Percentiles rank a stretch among this genome's conserved stretches.
Evolutionary conservation across 2,329 filamentous ascomycete species (phyloP).

Genomic region (Didymella segeticola): DNA sequence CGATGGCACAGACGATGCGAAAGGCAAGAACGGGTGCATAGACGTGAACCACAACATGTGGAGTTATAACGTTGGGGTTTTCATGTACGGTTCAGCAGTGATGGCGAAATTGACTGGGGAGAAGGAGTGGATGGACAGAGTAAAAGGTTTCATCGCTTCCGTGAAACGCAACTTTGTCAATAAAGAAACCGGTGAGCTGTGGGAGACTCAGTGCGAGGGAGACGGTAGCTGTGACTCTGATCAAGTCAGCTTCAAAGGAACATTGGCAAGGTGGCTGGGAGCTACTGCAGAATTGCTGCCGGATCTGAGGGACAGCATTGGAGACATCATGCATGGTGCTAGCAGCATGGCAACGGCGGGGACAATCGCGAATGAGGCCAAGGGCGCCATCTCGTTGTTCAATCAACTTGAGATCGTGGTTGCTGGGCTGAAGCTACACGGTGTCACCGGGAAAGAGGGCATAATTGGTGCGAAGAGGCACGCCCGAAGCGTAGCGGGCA

Average conservation of each 20-base stretch:
- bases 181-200: slow-evolving; percentile 35
- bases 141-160: slow-evolving; percentile 47
- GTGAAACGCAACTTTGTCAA: slow-evolving; percentile 33
- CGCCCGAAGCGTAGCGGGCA: not conserved
- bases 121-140: slow-evolving; percentile 27
- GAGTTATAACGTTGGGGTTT: slow-evolving; percentile 59
- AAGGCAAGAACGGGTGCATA: slow-evolving; percentile 52
- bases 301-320: slow-evolving; percentile 22
- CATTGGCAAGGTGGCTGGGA: slow-evolving; percentile 38
- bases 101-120: slow-evolving; percentile 31
- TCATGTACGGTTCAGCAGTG: slow-evolving; percentile 57
- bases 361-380: slow-evolving; percentile 12
- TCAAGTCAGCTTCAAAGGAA: slow-evolving; percentile 71
- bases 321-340: slow-evolving; percentile 19
- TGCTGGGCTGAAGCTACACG: slow-evolving; percentile 29
- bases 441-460: slow-evolving; percentile 17
- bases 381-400: slow-evolving; percentile 24
- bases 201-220: slow-evolving; percentile 69
- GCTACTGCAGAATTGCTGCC: slow-evolving; percentile 31
- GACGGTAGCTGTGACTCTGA: slow-evolving; percentile 66
- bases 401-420: slow-evolving; percentile 26
- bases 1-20: slow-evolving; percentile 55
- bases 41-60: slow-evolving; percentile 53
- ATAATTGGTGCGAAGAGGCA: slow-evolving; percentile 21
- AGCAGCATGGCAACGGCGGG: slow-evolving; percentile 14